These are phyloP conservation scores for Cardamine resedifolia DNA, from an alignment of 345 rosid species.

Conservation along the genomic window DNA sequence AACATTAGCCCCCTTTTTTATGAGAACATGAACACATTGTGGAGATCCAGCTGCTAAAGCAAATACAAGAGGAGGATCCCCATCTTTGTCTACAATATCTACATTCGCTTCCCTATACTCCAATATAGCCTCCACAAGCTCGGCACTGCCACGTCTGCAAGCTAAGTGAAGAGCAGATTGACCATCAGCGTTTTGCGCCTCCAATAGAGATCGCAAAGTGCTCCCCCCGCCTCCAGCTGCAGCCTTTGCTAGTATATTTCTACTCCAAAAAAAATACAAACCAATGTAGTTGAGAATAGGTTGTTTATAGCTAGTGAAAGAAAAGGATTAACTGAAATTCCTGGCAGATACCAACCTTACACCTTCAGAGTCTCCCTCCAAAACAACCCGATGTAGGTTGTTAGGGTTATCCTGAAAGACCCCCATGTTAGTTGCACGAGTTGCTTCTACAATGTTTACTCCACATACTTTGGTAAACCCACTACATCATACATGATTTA, in stretches of 20 bases:
- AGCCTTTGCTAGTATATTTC: constrained; percentile 77
- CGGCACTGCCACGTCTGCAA: constrained; percentile 91
- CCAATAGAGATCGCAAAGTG: constrained; percentile 58
- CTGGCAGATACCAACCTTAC: constrained; percentile 67
- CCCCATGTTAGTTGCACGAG: constrained; percentile 49
- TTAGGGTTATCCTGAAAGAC: constrained; percentile 54
- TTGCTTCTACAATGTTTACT: constrained; percentile 56
- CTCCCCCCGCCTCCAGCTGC: constrained; percentile 54
- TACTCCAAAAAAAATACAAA: constrained; percentile 30
- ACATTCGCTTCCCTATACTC: constrained; percentile 66
- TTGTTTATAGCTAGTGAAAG: constrained; percentile 23
- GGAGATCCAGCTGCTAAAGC: constrained; percentile 99
- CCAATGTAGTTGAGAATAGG: constrained; percentile 17
- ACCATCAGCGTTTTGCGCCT: constrained; percentile 88
- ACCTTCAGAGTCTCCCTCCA: constrained; percentile 73
- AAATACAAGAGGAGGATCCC: constrained; percentile 97
- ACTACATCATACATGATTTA: constrained; percentile 42
- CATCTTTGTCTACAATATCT: constrained; percentile 90
- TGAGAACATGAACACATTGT: constrained; percentile 87
- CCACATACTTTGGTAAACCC: constrained; percentile 52
- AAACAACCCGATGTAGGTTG: constrained; percentile 68
- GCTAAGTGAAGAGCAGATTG: constrained; percentile 97
- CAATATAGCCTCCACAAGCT: constrained; percentile 78
- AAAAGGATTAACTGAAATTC: constrained; percentile 12
- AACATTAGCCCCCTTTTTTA: constrained; percentile 80